Base-by-base conservation (phyloP, 2,329 filamentous ascomycete genomes). In the Aspergillus vadensis region DNA sequence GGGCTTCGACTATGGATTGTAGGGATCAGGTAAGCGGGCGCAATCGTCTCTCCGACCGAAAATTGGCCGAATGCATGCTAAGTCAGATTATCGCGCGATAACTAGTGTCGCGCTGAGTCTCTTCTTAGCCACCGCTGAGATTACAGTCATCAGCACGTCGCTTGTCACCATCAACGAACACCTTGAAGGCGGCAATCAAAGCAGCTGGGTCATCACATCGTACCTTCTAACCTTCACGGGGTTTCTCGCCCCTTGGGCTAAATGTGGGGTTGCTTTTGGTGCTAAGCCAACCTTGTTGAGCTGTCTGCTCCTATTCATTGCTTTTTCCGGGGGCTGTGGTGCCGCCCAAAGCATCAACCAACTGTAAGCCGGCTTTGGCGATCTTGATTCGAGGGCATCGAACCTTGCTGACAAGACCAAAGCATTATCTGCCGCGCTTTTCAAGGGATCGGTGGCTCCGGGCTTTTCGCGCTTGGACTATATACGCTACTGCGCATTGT, bases 201-300 rank as follows among this genome's bases (percentile, higher is more conserved):
- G 69, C n/a, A 72, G 70, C 38, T 83, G 82, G 82, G 72, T 85
- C 4, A 77, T 83, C 12, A 81, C 79, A 0, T 67, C 79, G 1
- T 84, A 83, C 65, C 70, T 83, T 9, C 69, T 84, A 21, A 80
- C 80, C 0, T 84, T 82, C 59, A 82, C 79, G 10, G 79, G 80
- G 77, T 85, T 85, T 52, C 82, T 84, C 3, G 80, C 86, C 27
- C 80, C 81, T 53, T 82, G 85, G 60, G 83, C 85, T n/a, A 86
- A 85, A 63, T 71, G 85, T 41, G 86, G 84, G 65, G 84, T 86
- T 66, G 83, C 86, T 17, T 86, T 85, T 57, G 85, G 85, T n/a
- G 80, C 83, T 2, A 69, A 66, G 17, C 12, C 53, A 17, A 38
- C 27, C 77, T 77, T 57, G 78, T 82, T 66, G 75, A 83, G 66